phyloP scores from a whole-genome alignment of 2,329 filamentous ascomycete species.

The Fusarium nisikadoi region DNA sequence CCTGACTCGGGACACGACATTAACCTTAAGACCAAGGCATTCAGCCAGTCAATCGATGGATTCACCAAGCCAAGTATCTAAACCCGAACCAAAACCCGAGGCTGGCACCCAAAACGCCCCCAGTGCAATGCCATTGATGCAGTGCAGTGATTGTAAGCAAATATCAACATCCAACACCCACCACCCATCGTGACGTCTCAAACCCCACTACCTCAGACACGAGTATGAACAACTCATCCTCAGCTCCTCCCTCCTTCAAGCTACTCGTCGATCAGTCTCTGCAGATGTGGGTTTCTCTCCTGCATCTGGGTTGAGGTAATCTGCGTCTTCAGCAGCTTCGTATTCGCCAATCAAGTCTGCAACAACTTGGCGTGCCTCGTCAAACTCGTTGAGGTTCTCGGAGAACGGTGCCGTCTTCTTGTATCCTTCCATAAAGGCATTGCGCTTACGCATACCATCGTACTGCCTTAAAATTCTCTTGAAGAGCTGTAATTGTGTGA shows the following conservation, averaged over 20 bases:
- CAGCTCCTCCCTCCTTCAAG: conserved; percentile 35
- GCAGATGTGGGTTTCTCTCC: conserved; percentile 63
- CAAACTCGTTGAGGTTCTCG: conserved; percentile 92
- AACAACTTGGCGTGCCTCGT: conserved; percentile 92
- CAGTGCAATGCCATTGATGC: background rate
- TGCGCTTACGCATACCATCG: conserved; percentile 92
- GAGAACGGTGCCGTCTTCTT: conserved; percentile 95
- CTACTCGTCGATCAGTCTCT: conserved; percentile 63
- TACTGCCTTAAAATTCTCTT: conserved; percentile 94
- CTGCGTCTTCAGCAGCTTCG: conserved; percentile 89
- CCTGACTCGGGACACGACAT: conserved; percentile 6
- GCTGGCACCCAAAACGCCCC: conserved; percentile 34
- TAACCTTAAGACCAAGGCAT: conserved; percentile 6
- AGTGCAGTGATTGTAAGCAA: conserved; percentile 20
- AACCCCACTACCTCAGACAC: conserved; percentile 12
- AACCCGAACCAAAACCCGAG: conserved; percentile 21
- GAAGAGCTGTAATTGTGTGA: conserved; percentile 71
- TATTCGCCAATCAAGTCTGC: conserved; percentile 93
- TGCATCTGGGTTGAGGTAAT: conserved; percentile 84
- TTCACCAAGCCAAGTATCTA: background rate
- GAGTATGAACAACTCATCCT: background rate
- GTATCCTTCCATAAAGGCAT: conserved; percentile 95
- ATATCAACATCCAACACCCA: conserved; percentile 34
- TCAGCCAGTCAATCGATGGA: background rate
- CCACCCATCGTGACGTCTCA: conserved; percentile 21